Evolutionary conservation across 2,329 filamentous ascomycete species (phyloP), one percentile per base, ranked within the genome.

Genomic region (Ascochyta rabiei): DNA sequence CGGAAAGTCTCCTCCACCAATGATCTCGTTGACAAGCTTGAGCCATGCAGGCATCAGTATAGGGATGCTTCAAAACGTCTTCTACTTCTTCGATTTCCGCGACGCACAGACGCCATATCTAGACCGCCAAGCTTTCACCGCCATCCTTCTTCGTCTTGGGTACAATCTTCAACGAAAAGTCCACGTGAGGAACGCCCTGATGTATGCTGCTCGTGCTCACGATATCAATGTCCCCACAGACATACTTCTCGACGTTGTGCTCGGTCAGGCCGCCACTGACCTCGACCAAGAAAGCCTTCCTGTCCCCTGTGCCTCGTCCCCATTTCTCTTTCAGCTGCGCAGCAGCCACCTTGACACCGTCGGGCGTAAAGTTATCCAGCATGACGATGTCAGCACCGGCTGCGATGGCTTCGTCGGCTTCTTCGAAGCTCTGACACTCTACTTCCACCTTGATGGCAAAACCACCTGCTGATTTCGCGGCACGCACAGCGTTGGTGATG

Each of bases 131-230:
- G 28, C 56, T 64, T 39, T 65, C 59, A 19, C 62, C 51, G 4
- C 60, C 56, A 33, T 57, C 46, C 33, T 61, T 57, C 56, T 69
- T 72, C 4, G 61, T 69, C 62, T 79, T 81, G 0, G 79, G 79
- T 34, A 82, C 75, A 48, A 99, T 93, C 81, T 99, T 99, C 64
- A 99, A 82, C 5, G 93, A 97, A 74, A 97, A 98, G 75, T 99
- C 95, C 40, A 99, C 87, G 73, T 97, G 92, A 26, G 89, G 86
- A 3, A 96, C 91, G 2, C 95, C 93, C 79, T 99, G 95, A 71
- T 99, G 95, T 70, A 99, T 97, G 47, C 90, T 93, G 73, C 93
- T 97, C 38, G 93, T 97, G 38, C 93, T 97, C 66, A 98, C 87
- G 63, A 99, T 93, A 76, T 99, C 95, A 64, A 99, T 87, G 77